These are phyloP conservation scores for Exophiala sideris DNA, from an alignment of 2,329 filamentous ascomycete genomes.

Conservation along the genomic window DNA sequence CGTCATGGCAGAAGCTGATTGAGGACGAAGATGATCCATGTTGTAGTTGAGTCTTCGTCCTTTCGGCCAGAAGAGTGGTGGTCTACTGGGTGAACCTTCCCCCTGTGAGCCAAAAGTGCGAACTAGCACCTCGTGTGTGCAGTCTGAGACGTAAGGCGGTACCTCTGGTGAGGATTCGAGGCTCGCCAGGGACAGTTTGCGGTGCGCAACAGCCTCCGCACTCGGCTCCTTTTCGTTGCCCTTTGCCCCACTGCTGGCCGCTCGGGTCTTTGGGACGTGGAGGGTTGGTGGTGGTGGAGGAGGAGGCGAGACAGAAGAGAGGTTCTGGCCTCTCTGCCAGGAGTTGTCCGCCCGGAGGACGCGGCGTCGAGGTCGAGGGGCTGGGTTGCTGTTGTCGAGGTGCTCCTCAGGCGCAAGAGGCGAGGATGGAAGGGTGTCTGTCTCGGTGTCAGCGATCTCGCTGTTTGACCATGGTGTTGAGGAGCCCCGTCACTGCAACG, in stretches of 20 bases:
- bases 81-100: too few species aligned
- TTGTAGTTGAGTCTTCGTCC: slow-evolving; percentile 34
- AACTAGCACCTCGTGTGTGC: too few species aligned
- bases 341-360: slow-evolving; percentile 12
- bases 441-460: slow-evolving; percentile 1
- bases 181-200: slow-evolving; percentile 4
- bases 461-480: neutral
- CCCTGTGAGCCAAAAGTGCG: too few species aligned
- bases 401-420: neutral
- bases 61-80: slow-evolving; percentile 1
- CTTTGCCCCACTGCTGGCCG: too few species aligned
- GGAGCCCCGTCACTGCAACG: neutral
- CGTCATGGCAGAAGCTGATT: slow-evolving; percentile 38
- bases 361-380: slow-evolving; percentile 3
- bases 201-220: slow-evolving; percentile 7
- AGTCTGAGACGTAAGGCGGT: too few species aligned
- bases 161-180: slow-evolving; percentile 10
- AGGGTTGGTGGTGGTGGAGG: neutral
- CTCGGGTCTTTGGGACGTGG: neutral
- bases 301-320: neutral
- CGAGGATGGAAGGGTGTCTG: slow-evolving; percentile 3
- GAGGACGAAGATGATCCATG: slow-evolving; percentile 24
- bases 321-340: slow-evolving; percentile 11
- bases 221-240: neutral
- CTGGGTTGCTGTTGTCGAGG: neutral